Conservation (phyloP, 805 yeast genomes). For the Candida orba region DNA sequence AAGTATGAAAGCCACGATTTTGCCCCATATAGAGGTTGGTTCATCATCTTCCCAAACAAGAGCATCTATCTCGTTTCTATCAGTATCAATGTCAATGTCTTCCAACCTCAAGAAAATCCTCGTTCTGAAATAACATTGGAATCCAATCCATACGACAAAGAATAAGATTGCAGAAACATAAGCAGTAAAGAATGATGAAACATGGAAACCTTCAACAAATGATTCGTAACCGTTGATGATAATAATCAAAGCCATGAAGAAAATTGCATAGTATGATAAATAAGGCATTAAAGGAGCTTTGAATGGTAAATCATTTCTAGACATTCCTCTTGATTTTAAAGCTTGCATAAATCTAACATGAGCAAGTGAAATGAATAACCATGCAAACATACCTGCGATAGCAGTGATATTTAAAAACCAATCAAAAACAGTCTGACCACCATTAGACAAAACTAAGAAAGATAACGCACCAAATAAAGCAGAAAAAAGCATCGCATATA, state of each 20-base stretch:
- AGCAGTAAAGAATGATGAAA: constrained; percentile 56
- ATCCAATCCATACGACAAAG: constrained; percentile 44
- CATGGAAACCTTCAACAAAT: constrained; percentile 47
- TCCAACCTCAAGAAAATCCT: constrained; percentile 40
- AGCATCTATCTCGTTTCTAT: constrained; percentile 56
- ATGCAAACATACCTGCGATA: constrained; percentile 66
- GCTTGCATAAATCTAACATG: constrained; percentile 68
- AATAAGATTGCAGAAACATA: constrained; percentile 64
- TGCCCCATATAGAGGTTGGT: constrained; percentile 39
- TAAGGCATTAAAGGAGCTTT: constrained; percentile 68
- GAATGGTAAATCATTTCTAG: constrained; percentile 65
- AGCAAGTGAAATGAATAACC: constrained; percentile 59
- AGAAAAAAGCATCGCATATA: constrained; percentile 47
- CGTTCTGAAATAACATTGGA: constrained; percentile 46
- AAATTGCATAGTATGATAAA: constrained; percentile 55
- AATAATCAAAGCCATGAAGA: constrained; percentile 46
- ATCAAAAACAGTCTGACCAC: constrained; percentile 52
- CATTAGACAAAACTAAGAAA: constrained; percentile 43
- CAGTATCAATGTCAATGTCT: constrained; percentile 65
- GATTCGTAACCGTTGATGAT: constrained; percentile 68
- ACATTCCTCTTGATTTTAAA: constrained; percentile 52
- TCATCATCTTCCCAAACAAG: constrained; percentile 49
- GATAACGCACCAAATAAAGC: constrained; percentile 59
- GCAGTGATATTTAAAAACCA: constrained; percentile 76
- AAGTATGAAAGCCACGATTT: constrained; percentile 34